Base-by-base conservation (phyloP, 768 basidiomycete genomes). In the Suillus sp. region DNA sequence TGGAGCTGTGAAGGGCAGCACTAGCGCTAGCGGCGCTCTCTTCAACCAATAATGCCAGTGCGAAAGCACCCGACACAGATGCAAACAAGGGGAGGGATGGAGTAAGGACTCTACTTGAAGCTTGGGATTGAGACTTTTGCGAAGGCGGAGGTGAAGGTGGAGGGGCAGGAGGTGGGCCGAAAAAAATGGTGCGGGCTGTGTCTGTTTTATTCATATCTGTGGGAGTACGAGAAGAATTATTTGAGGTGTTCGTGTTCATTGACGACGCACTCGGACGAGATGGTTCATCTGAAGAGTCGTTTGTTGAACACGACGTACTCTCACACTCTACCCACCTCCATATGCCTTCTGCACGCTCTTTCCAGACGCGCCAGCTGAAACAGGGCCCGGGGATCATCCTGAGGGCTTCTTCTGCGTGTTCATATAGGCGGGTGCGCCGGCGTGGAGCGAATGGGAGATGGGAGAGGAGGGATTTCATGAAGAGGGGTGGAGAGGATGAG, bases 41-140 rank as follows among this genome's bases (percentile, higher is more conserved):
- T 54, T 78, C 74, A 10, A 77, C 71, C 53, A 81, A 71, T 51
- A 83, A 82, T 34, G 87, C 90, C 59, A 90, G 70, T 1, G 89
- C 88, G 43, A 90, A 81, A 2, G 83, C 79, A 1, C 84, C 85
- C 56, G 84, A 83, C 50, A 84, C 80, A 2, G 83, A 78, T 0
- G 86, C 84, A 65, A 90, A 91, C 69, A 90, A 83, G 38, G 76
- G 77, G 9, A 76, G 64, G 0, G 75, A 67, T 4, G 69, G 71
- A 10, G 55, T 5, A 35, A 38, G 22, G 22, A 10, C 37, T 9
- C 16, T 56, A 11, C 55, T 37, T 38, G 55, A 37, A 10, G 25
- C 27, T 16, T 38, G 55, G 8, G 22, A 25, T 25, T 18, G 37
- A 37, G 35, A 16, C 57, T 64, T 68, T 43, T 69, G 62, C 20